Conservation (phyloP, 176 grass and related monocot genomes). For the Musa acuminata region DNA sequence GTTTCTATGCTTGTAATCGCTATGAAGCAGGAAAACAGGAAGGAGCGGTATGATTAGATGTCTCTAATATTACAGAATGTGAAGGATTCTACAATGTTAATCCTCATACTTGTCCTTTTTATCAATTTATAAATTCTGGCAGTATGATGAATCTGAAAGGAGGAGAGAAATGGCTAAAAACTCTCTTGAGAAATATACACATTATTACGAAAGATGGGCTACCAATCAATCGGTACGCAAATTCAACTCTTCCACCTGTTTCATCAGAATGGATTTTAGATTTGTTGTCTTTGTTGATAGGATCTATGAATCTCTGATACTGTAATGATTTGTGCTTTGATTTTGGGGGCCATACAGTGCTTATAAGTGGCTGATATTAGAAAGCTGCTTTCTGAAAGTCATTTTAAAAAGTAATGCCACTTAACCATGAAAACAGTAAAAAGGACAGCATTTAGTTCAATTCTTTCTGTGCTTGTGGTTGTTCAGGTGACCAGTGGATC, state of each 20-base stretch:
- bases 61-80: conserved; percentile 1
- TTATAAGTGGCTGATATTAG: no score
- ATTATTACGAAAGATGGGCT: conserved; percentile 99
- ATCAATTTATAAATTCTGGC: conserved; percentile 24
- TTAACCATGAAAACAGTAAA: no score
- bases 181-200: conserved; percentile 97
- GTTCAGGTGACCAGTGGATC: no score
- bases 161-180: conserved; percentile 99
- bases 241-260: neutral
- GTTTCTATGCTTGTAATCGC: conserved; percentile 98
- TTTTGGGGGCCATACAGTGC: no score
- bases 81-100: neutral
- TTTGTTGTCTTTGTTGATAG: no score
- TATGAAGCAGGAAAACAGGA: conserved; percentile 97
- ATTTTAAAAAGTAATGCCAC: no score
- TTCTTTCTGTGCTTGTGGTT: no score
- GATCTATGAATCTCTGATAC: no score
- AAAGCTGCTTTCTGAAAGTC: no score
- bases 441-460: no score
- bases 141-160: conserved; percentile 99
- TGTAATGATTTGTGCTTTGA: no score
- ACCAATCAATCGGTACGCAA: conserved; percentile 95
- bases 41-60: conserved; percentile 63
- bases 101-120: conserved; percentile 12
- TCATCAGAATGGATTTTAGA: no score